These are phyloP conservation scores for Collybiopsis luxurians DNA, from an alignment of 768 basidiomycete species.

Conservation along the genomic window DNA sequence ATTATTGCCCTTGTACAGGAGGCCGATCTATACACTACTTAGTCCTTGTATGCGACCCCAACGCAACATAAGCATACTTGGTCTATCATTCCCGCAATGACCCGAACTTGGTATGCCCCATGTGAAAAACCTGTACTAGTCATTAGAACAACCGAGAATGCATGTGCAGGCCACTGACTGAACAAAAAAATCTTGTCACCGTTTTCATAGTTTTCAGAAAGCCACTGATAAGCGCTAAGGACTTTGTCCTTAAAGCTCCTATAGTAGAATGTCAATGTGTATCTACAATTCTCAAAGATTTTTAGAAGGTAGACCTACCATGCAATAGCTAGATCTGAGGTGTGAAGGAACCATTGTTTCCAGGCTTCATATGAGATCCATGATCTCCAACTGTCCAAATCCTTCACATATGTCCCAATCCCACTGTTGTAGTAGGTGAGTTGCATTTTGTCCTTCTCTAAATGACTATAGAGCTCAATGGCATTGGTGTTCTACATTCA, in stretches of 20 bases:
- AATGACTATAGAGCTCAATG: slow-evolving; percentile 33
- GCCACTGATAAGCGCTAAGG: slow-evolving; percentile 37
- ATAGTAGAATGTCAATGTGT: neutral
- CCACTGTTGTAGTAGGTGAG: slow-evolving; percentile 41
- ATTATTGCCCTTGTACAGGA: slow-evolving; percentile 33
- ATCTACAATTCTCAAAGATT: neutral
- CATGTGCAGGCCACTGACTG: slow-evolving; percentile 20
- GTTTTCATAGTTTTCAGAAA: slow-evolving; percentile 33
- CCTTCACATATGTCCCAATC: slow-evolving; percentile 31
- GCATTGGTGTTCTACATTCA: slow-evolving; percentile 40
- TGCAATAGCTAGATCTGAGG: slow-evolving; percentile 32
- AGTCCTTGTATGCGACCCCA: slow-evolving; percentile 19
- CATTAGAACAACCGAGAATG: neutral
- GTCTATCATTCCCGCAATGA: too few species aligned
- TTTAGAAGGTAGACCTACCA: slow-evolving; percentile 24
- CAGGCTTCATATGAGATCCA: slow-evolving; percentile 11
- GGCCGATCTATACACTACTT: slow-evolving; percentile 32
- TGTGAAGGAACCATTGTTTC: slow-evolving; percentile 16
- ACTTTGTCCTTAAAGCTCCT: slow-evolving; percentile 36
- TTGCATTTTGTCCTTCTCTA: slow-evolving; percentile 30
- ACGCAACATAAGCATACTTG: too few species aligned
- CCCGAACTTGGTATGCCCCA: slow-evolving; percentile 45
- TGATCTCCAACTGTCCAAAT: slow-evolving; percentile 13
- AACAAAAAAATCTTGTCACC: slow-evolving; percentile 41
- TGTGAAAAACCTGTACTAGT: slow-evolving; percentile 38